Base-by-base conservation (phyloP, 192 early-diverging fungal genomes). In the Allomyces macrogynus region DNA sequence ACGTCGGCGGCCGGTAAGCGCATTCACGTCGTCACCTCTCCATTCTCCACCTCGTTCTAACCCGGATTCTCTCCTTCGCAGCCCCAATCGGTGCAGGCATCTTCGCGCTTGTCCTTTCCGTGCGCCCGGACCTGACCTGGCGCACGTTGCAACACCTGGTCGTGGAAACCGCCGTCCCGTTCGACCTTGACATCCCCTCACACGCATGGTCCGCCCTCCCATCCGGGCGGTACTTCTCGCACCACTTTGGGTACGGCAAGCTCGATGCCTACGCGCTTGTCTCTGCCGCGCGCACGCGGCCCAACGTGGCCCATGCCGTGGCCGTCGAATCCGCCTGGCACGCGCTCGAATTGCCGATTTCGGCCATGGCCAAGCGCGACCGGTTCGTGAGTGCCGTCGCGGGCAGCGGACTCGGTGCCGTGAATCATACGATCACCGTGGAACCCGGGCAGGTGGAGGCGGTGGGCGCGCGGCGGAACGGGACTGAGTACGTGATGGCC, bases 71-170 rank as follows among this genome's bases (percentile, higher is more conserved):
- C 32, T 40, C 32, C 3, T 8, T 7, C 32, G 20, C 20, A 57
- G 95, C 95, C 0, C 93, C 95, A 4, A 70, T 99, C 43, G 93
- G 85, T 5, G 85, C 93, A 0, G 95, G 93, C 25, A 80, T 95
- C 24, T 86, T 89, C 73, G 89, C 93, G 5, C 79, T 98, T 14
- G 91, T 87, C 0, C 72, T 97, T 25, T 82, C 82, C 10, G 71
- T 84, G 4, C 84, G 93, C 3, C 91, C 95, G n/a, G 95, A 99
- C 63, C 79, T 99, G 60, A 84, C 80, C 43, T 99, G 95, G 95
- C 76, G 95, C 23, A 93, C 97, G 67, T 71, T 93, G 25, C 95
- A 99, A 75, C 86, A 91, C 44, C 73, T 99, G 16, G 78, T 84
- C 24, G 81, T 97, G 16, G 74, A 81, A 7, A 84, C 86, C 20